A percentile compares a stretch with the other conserved stretches of the same genome.
These are phyloP conservation scores for Boechera divaricarpa DNA, from an alignment of 345 rosid species.

Conservation along the genomic window DNA sequence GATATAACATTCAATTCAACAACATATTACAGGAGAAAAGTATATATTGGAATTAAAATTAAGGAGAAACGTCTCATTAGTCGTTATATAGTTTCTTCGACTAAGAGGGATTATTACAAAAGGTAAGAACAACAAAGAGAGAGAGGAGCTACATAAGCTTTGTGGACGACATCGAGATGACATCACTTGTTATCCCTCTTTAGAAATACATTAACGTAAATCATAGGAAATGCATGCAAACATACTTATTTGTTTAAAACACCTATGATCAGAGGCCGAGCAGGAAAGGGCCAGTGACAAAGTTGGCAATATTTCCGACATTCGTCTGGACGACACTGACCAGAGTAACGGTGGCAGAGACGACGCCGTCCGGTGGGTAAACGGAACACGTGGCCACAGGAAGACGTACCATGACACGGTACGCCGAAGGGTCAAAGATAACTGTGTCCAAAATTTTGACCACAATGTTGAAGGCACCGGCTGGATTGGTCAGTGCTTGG, in stretches of 20 bases:
- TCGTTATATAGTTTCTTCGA: neutral
- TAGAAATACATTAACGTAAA: neutral
- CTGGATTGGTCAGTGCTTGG: neutral
- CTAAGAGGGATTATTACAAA: conserved; percentile 12
- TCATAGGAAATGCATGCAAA: neutral
- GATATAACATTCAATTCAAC: neutral
- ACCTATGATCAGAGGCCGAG: neutral
- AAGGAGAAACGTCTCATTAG: neutral
- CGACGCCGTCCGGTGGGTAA: neutral
- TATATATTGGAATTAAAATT: neutral
- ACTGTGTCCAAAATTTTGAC: neutral
- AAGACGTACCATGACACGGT: neutral
- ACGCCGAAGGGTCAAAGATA: neutral
- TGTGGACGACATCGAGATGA: neutral
- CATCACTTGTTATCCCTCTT: neutral
- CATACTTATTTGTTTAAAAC: neutral
- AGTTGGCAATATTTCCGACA: conserved; percentile 1
- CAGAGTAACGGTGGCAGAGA: neutral
- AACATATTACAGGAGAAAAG: neutral
- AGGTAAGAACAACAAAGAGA: neutral
- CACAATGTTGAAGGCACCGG: neutral
- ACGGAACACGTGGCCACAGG: conserved; percentile 10
- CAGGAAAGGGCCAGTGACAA: neutral
- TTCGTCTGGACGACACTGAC: neutral
- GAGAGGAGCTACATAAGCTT: neutral